Evolutionary conservation across 495 filamentous ascomycete species (phyloP).

Genomic region (Xylaria grammica): DNA sequence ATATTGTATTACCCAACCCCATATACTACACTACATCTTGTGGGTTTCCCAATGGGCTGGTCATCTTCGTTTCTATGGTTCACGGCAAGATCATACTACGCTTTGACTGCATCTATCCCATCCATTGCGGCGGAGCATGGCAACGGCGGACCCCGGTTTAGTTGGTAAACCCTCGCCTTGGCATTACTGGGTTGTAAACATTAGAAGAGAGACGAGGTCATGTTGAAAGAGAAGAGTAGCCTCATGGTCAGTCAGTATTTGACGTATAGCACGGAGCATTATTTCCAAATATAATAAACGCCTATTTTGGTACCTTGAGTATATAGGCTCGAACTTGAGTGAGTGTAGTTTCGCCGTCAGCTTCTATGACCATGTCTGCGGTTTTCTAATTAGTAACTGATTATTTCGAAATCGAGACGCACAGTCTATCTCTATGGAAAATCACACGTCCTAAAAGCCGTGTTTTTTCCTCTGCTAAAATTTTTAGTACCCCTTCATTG

Average conservation of each 20-base stretch:
- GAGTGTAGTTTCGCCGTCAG: background rate
- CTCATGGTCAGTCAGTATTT: background rate
- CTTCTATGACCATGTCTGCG: no score
- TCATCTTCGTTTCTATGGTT: slow-evolving; percentile 18
- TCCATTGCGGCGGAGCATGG: slow-evolving; percentile 7
- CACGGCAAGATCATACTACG: slow-evolving; percentile 19
- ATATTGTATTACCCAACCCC: slow-evolving; percentile 35
- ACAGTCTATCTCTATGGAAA: no score
- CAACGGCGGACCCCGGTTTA: background rate
- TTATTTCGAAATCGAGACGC: no score
- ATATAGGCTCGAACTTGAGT: background rate
- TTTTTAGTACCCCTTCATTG: no score
- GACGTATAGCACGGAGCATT: slow-evolving; percentile 12
- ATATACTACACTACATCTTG: slow-evolving; percentile 20
- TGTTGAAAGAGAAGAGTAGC: background rate
- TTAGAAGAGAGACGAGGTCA: slow-evolving; percentile 13
- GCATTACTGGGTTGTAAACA: slow-evolving; percentile 6
- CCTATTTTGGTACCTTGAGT: background rate
- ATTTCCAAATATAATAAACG: slow-evolving; percentile 6
- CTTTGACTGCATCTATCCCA: background rate
- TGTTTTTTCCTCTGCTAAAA: no score
- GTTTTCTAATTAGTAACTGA: no score
- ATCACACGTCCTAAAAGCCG: no score
- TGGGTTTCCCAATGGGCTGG: slow-evolving; percentile 14
- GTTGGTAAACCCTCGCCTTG: slow-evolving; percentile 2